Base-by-base conservation (phyloP, 1,139 yeast species). In the Yamadazyma kanchanaburiensis region DNA sequence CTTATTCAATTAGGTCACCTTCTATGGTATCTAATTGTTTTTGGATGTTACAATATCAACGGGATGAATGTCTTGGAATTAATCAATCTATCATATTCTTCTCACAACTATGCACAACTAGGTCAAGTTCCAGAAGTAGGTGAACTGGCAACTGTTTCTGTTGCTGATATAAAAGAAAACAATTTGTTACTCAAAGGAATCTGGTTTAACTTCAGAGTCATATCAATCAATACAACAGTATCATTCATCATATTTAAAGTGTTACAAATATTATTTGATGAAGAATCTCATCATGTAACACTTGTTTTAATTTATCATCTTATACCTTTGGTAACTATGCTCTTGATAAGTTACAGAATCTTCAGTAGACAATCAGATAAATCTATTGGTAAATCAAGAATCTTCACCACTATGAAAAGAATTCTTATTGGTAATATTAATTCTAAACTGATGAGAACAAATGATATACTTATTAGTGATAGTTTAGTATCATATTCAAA, bases 391-490 rank as follows among this genome's bases (percentile, higher is more conserved):
- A 72, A 72, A 31, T 48, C 55, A 22, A 54, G 80, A 26, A 56
- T 71, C 18, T 56, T 56, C 39, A 53, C 74, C 29, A 72, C 85
- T 12, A 43, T 74, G 38, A 59, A 65, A 44, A 56, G 96, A 40
- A 61, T 81, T 28, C 27, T 72, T 14, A 26, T 60, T 28, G 87
- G 94, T 5, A 60, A 64, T 8, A 74, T 83, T 37, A 78, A 81
- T 42, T 55, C 66, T 4, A 44, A 57, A 15, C 65, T 70, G 3
- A 61, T 76, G 58, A 64, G 96, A 47, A 77, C 85, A 17, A 83
- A 85, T 35, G 95, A 88, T 50, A 83, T 87, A 28, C 58, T 89
- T 34, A 55, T 87, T 7, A 78, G 95, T 6, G 96, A 88, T 61
- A 77, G 87, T 4, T 60, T 88, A 30, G 82, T 91, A 1, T 85